Evolutionary conservation across 176 grass and related monocot species (phyloP).

Genomic region (Tillandsia fasciculata): DNA sequence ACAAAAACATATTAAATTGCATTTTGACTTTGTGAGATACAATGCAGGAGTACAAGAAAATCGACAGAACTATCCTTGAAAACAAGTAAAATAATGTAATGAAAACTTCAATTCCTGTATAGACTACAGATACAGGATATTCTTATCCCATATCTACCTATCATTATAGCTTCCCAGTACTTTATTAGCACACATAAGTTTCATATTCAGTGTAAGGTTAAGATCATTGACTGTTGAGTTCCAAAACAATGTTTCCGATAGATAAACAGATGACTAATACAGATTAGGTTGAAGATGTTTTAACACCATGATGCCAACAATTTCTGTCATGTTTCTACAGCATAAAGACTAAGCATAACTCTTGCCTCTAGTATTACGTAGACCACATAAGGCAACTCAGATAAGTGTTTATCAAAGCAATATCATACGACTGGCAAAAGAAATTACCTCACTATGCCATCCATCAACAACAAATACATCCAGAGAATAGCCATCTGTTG

Average conservation of each 20-base stretch:
- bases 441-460: conserved; percentile 70
- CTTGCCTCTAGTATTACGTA: neutral
- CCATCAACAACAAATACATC: conserved; percentile 99
- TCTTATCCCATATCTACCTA: neutral
- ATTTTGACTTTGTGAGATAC: neutral
- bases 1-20: neutral
- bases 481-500: conserved; percentile 81
- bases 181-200: neutral
- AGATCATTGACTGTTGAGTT: neutral
- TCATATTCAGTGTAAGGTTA: neutral
- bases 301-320: neutral
- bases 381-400: neutral
- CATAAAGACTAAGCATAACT: neutral
- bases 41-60: neutral
- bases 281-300: neutral
- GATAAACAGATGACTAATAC: neutral
- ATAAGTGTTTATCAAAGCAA: neutral
- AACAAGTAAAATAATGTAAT: neutral
- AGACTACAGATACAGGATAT: neutral
- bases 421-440: neutral
- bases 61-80: neutral
- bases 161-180: neutral
- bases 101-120: neutral
- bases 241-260: neutral
- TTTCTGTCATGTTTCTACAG: neutral